Percentiles rank a stretch among this genome's conserved stretches.
Evolutionary conservation across 345 rosid species (phyloP).

Genomic region (Microthlaspi erraticum): DNA sequence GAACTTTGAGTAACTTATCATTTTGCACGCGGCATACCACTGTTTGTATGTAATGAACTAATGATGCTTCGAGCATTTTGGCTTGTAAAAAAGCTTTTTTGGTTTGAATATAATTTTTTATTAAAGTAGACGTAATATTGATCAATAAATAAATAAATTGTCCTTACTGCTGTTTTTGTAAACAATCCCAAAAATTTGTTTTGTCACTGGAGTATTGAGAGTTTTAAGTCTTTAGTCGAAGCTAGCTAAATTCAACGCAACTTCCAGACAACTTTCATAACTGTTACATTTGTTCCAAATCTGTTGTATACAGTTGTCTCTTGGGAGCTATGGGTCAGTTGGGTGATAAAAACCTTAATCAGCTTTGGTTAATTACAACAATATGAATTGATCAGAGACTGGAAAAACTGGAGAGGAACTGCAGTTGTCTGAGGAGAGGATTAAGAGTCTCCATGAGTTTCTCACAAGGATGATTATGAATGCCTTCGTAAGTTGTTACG

Average conservation of each 20-base stretch:
- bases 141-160: neutral
- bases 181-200: too few relatives aligned
- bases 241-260: neutral
- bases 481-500: constrained; percentile 83
- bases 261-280: constrained; percentile 4
- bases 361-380: constrained; percentile 22
- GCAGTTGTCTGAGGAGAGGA: constrained; percentile 87
- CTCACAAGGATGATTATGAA: constrained; percentile 88
- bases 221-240: neutral
- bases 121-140: too few relatives aligned
- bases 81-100: too few relatives aligned
- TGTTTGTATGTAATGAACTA: neutral
- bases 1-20: constrained; percentile 1
- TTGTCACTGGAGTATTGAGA: neutral
- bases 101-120: too few relatives aligned
- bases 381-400: constrained; percentile 20
- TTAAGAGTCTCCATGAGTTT: constrained; percentile 87
- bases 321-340: constrained; percentile 23
- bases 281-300: constrained; percentile 18
- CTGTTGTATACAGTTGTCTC: constrained; percentile 33
- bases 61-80: too few relatives aligned
- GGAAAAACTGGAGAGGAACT: constrained; percentile 60
- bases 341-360: constrained; percentile 11
- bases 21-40: neutral
- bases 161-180: too few relatives aligned